Percentiles rank a stretch among this genome's conserved stretches.
phyloP scores from a whole-genome alignment of 1,284 basidiomycete genomes.

The Cryptococcus maquisensis region DNA sequence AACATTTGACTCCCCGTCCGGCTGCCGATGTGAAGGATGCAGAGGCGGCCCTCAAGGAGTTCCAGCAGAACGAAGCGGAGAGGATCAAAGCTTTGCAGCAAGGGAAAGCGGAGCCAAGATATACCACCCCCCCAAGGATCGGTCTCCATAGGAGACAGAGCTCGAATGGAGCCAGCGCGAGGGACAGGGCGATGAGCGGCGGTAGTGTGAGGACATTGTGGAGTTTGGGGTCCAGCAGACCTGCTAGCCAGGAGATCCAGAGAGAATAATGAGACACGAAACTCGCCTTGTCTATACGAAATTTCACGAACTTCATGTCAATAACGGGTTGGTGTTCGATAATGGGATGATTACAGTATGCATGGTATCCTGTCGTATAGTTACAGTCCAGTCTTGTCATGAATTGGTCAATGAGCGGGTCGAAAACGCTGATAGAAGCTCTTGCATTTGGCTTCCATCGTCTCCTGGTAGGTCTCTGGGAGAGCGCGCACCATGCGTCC shows the following conservation, averaged over 20 bases:
- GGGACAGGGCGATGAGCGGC: constrained; percentile 11
- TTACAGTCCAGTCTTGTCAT: background rate
- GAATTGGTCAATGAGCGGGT: constrained; percentile 19
- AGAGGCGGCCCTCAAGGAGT: constrained; percentile 27
- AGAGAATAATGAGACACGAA: background rate
- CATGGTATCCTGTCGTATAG: constrained; percentile 4
- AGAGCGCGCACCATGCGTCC: constrained; percentile 76
- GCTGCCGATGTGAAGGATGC: constrained; percentile 4
- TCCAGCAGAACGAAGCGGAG: constrained; percentile 32
- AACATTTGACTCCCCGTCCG: background rate
- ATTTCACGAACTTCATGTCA: background rate
- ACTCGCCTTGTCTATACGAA: background rate
- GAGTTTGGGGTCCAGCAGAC: constrained; percentile 24
- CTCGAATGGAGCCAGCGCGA: background rate
- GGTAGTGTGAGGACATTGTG: constrained; percentile 28
- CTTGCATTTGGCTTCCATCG: constrained; percentile 72
- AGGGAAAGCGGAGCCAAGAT: constrained; percentile 22
- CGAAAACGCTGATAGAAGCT: constrained; percentile 67
- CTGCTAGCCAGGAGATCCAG: constrained; percentile 11
- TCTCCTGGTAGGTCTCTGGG: constrained; percentile 83
- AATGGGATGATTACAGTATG: background rate
- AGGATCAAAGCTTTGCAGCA: constrained; percentile 24
- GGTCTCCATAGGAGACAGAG: constrained; percentile 2
- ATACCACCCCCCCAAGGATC: constrained; percentile 29
- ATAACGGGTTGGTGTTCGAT: background rate